Evolutionary conservation across 2,329 filamentous ascomycete species (phyloP).

Genomic region (Claviceps spartinae): DNA sequence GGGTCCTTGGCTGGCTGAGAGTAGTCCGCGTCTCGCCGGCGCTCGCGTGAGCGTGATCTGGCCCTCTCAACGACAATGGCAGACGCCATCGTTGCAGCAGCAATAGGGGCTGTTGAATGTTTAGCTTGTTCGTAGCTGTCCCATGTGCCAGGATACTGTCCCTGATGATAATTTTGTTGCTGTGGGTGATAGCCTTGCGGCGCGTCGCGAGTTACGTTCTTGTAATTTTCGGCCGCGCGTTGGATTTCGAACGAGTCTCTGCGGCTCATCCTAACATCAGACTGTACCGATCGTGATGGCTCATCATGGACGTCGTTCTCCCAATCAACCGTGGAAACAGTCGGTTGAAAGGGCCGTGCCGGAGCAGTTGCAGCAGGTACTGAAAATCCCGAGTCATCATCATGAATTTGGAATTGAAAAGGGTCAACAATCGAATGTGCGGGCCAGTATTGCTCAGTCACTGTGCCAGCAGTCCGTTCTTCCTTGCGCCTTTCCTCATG

Average conservation of each 20-base stretch:
- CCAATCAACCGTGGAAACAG: constrained; percentile 38
- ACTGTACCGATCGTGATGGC: constrained; percentile 15
- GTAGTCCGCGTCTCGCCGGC: constrained; percentile 18
- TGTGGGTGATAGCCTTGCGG: constrained; percentile 11
- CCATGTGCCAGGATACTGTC: constrained; percentile 30
- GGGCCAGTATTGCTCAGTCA: constrained; percentile 4
- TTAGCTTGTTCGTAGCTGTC: constrained; percentile 31
- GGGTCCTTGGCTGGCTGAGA: constrained; percentile 22
- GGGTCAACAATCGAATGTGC: constrained; percentile 29
- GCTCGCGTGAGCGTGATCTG: constrained; percentile 20
- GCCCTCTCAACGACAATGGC: constrained; percentile 31
- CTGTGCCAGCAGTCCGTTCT: constrained; percentile 16
- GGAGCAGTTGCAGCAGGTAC: constrained; percentile 1
- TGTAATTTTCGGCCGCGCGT: constrained; percentile 19
- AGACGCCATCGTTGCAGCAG: constrained; percentile 31
- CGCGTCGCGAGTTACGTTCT: constrained; percentile 10
- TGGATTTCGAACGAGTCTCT: constrained; percentile 36
- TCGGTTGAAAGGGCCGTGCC: constrained; percentile 32
- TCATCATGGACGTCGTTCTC: constrained; percentile 35
- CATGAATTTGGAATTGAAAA: constrained; percentile 43
- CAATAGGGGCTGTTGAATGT: constrained; percentile 34
- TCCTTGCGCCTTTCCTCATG: constrained; percentile 11
- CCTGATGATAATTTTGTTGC: constrained; percentile 18
- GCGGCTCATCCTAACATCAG: constrained; percentile 29
- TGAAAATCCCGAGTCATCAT: constrained; percentile 24